Conservation (phyloP, 768 basidiomycete genomes). For the Russula emetica region DNA sequence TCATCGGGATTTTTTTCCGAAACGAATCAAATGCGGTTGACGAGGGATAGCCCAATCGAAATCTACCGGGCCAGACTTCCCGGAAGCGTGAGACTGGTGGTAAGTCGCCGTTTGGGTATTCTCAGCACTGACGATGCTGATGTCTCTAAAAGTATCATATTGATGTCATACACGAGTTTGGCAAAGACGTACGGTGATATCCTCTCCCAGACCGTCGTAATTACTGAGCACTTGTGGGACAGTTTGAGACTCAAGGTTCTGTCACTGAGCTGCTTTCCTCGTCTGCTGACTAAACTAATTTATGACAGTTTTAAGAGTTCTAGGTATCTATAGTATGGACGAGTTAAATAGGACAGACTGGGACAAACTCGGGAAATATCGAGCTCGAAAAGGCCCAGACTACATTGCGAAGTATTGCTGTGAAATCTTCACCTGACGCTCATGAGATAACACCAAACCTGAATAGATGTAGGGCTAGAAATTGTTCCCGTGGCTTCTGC, state of each 20-base stretch:
- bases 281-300: neutral
- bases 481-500: neutral
- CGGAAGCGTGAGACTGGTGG: conserved; percentile 17
- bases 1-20: conserved; percentile 23
- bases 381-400: neutral
- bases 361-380: conserved; percentile 11
- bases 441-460: conserved; percentile 5
- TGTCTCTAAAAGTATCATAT: conserved; percentile 18
- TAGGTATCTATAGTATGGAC: conserved; percentile 16
- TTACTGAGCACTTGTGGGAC: neutral
- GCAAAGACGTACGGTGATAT: conserved; percentile 16
- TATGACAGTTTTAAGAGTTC: conserved; percentile 5
- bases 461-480: conserved; percentile 18
- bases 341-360: conserved; percentile 16
- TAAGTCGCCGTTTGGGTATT: neutral
- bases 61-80: conserved; percentile 26
- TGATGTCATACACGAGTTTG: conserved; percentile 19
- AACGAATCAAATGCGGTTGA: conserved; percentile 19
- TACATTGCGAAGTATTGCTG: conserved; percentile 8
- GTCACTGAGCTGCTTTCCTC: neutral
- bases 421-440: neutral
- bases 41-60: conserved; percentile 20
- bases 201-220: neutral
- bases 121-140: neutral
- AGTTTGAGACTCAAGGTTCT: conserved; percentile 20